Evolutionary conservation across 176 grass and related monocot genomes (phyloP).

Genomic region (Musa itinerans): DNA sequence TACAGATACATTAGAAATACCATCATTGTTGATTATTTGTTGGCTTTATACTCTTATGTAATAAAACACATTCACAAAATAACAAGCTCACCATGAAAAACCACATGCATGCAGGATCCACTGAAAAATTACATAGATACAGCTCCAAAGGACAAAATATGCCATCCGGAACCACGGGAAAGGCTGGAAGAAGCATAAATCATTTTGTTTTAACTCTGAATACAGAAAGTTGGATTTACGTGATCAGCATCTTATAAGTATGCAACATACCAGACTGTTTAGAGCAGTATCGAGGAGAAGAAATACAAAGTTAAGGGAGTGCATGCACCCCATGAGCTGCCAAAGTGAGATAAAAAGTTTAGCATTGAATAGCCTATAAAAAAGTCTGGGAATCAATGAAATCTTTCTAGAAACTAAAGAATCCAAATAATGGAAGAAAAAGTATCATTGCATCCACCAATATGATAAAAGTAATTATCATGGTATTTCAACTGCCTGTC

Average conservation of each 20-base stretch:
- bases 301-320: conserved; percentile 13
- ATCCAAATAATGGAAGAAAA: background rate
- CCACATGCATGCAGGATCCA: conserved; percentile 46
- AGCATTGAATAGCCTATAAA: no score
- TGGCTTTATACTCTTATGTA: background rate
- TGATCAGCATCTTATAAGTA: background rate
- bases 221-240: conserved; percentile 15
- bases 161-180: conserved; percentile 48
- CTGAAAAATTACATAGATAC: conserved; percentile 40
- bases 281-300: conserved; percentile 22
- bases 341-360: background rate
- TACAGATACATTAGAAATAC: no score
- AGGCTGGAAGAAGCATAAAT: conserved; percentile 18
- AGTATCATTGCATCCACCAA: background rate
- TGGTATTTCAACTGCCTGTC: background rate
- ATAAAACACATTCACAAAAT: background rate
- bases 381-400: background rate
- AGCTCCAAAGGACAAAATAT: conserved; percentile 53
- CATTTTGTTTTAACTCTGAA: background rate
- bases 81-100: conserved; percentile 39
- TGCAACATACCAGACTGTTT: conserved; percentile 10
- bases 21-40: background rate
- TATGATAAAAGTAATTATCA: background rate
- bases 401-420: background rate
- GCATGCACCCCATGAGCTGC: conserved; percentile 26